phyloP scores from a whole-genome alignment of 2,329 filamentous ascomycete species.

The Trichoderma lentiforme region DNA sequence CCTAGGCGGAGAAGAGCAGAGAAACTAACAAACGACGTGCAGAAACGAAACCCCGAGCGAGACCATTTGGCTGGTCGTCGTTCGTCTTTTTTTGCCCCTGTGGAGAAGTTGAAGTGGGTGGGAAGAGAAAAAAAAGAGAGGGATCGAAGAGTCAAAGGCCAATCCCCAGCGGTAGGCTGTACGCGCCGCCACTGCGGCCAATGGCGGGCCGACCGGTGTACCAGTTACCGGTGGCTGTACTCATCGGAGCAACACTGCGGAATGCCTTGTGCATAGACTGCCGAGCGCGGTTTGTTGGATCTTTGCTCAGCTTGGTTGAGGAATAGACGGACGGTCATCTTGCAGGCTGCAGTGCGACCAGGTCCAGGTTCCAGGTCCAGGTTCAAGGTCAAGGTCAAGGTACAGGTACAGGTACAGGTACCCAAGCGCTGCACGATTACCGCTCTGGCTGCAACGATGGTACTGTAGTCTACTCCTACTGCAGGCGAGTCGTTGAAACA shows the following conservation, averaged over 20 bases:
- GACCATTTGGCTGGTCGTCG: neutral
- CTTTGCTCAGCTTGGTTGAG: neutral
- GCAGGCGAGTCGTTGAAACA: neutral
- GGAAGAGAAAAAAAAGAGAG: neutral
- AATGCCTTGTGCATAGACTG: neutral
- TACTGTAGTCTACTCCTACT: neutral
- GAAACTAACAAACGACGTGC: neutral
- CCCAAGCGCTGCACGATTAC: neutral
- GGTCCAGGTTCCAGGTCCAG: neutral
- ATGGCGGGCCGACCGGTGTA: neutral
- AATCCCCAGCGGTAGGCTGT: neutral
- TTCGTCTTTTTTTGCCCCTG: neutral
- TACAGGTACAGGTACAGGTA: neutral
- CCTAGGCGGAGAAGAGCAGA: neutral
- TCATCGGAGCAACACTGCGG: too few species aligned
- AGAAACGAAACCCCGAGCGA: neutral
- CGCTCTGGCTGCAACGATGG: neutral
- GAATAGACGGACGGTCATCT: neutral
- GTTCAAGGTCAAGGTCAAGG: neutral
- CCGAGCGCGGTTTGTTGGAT: conserved; percentile 2
- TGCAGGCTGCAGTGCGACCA: conserved; percentile 15
- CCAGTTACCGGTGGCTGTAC: neutral
- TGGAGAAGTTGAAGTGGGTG: neutral
- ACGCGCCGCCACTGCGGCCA: neutral
- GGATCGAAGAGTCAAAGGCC: neutral